Evolutionary conservation across 345 rosid species (phyloP), one percentile per base, ranked within the genome.

Genomic region (Eutrema heterophyllum): DNA sequence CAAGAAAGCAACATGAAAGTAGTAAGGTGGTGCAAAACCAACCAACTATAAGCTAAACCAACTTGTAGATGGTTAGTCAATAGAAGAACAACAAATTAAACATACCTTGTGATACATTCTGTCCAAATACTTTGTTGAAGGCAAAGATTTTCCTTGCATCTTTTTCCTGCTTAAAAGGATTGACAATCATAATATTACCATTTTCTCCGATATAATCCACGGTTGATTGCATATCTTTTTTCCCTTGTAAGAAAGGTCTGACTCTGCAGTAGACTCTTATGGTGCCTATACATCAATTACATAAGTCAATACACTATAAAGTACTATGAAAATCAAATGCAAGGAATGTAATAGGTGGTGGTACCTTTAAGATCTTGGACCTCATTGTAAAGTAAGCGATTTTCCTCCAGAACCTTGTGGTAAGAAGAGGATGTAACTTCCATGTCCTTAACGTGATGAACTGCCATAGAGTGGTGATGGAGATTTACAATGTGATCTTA

Each of bases 321-420:
- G 6, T 4, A 39, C 3, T 50, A 62, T 1, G 33, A 41, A 53
- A 21, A 6, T 29, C 38, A 55, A 49, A 63, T 64, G 63, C 16
- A 50, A 55, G 1, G 8, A 10, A 5, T 57, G 63, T 26, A 58
- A 52, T 6, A 75, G 53, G 30, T 44, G 15, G 46, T 18, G 24
- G 43, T 16, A 90, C 98, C 98, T 89, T 94, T 94, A 51, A 94
- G 97, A 78, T 91, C 98, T 77, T 94, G 98, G 46, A 91, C 99
- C 86, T 95, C 97, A 87, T 95, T 91, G 86, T 95, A 89, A 58
- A 95, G 97, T 40, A 79, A 77, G 4, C 99, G 92, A 53, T 95
- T 95, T 80, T 95, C 97, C 82, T 89, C 97, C 54, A 95, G 65
- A 67, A 95, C 88, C 75, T 85, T 83, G 60, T 91, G 96, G 84